phyloP scores from a whole-genome alignment of 2,329 filamentous ascomycete genomes.

The Thyridium curvatum region DNA sequence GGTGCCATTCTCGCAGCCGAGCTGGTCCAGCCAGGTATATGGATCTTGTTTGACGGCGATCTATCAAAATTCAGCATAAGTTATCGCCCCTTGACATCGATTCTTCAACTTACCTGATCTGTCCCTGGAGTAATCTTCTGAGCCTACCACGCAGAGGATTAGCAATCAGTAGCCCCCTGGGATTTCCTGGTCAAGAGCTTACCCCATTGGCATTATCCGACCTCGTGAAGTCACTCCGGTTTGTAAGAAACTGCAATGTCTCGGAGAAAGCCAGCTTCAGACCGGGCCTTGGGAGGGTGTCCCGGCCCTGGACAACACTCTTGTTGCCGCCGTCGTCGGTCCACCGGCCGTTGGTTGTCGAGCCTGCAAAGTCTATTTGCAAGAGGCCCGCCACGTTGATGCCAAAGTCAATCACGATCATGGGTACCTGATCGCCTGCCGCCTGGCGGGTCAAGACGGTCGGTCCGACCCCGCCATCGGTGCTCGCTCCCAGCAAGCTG shows the following conservation, averaged over 20 bases:
- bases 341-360: conserved; percentile 12
- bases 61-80: conserved; percentile 14
- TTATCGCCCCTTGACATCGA: neutral
- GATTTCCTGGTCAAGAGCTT: too few species aligned
- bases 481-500: conserved; percentile 16
- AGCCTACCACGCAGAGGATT: conserved; percentile 6
- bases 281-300: conserved; percentile 22
- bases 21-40: conserved; percentile 37
- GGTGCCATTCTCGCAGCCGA: conserved; percentile 33
- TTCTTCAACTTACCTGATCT: conserved; percentile 32
- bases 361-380: conserved; percentile 32
- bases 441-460: conserved; percentile 23
- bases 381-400: conserved; percentile 38
- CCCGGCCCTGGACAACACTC: too few species aligned
- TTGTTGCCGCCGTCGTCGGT: conserved; percentile 7
- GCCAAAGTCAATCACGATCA: conserved; percentile 42
- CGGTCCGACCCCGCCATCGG: conserved; percentile 10
- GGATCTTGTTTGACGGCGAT: conserved; percentile 33
- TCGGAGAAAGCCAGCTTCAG: conserved; percentile 43
- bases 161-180: too few species aligned
- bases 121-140: conserved; percentile 34
- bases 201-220: conserved; percentile 33
- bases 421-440: conserved; percentile 18
- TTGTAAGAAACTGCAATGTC: conserved; percentile 33
- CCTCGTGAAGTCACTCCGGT: conserved; percentile 40